Conservation (phyloP, 169 alveolate species). For the Cryptosporidium andersoni region DNA sequence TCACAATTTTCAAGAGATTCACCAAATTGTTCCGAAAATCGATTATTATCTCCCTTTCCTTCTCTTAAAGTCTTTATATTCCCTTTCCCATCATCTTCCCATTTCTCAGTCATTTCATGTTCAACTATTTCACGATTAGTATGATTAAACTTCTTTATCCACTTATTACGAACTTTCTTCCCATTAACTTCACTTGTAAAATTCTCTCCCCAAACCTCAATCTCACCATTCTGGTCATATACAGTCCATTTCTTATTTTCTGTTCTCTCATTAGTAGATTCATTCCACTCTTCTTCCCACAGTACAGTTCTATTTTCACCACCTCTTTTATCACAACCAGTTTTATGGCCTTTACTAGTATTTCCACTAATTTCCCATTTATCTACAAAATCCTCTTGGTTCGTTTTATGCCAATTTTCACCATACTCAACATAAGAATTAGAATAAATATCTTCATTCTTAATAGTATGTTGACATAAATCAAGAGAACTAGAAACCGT, state of each 20-base stretch:
- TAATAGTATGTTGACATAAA: too few relatives aligned
- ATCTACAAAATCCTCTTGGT: conserved; percentile 35
- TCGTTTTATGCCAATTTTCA: conserved; percentile 18
- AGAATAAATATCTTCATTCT: too few relatives aligned
- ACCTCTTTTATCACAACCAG: conserved; percentile 3
- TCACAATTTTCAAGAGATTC: conserved; percentile 20
- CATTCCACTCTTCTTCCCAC: conserved; percentile 60
- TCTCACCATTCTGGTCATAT: conserved; percentile 16
- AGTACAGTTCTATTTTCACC: conserved; percentile 1
- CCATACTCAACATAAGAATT: conserved; percentile 17
- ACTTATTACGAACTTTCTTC: not conserved
- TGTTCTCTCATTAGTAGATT: not conserved
- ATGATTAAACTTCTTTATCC: conserved; percentile 17
- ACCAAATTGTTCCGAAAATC: conserved; percentile 59
- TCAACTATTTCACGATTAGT: conserved; percentile 13
- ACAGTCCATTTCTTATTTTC: conserved; percentile 31
- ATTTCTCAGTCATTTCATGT: conserved; percentile 35
- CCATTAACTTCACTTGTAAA: conserved; percentile 14
- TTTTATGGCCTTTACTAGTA: conserved; percentile 25
- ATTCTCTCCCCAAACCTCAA: conserved; percentile 59
- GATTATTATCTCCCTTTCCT: conserved; percentile 39
- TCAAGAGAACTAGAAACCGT: too few relatives aligned
- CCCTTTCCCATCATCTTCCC: conserved; percentile 61
- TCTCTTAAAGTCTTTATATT: conserved; percentile 18
- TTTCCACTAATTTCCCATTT: conserved; percentile 37